phyloP scores from a whole-genome alignment of 2,329 filamentous ascomycete species.

The Mycosphaerelloides madeirae region DNA sequence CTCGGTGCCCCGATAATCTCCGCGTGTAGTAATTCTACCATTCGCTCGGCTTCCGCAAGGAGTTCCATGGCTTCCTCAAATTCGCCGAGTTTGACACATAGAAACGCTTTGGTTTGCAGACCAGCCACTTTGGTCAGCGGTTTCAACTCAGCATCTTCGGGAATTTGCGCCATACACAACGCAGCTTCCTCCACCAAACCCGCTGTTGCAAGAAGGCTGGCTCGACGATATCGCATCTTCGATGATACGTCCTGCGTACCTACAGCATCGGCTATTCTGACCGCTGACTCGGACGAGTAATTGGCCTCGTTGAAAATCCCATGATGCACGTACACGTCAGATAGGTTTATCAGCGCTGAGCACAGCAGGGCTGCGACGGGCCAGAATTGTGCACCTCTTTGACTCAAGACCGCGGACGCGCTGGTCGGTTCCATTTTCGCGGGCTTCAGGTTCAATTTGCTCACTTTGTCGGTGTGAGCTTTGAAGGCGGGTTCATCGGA shows the following conservation, averaged over 20 bases:
- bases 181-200: slow-evolving; percentile 28
- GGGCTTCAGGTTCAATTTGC: slow-evolving; percentile 30
- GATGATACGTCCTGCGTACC: slow-evolving; percentile 14
- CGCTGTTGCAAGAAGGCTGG: slow-evolving; percentile 20
- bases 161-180: slow-evolving; percentile 21
- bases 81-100: slow-evolving; percentile 20
- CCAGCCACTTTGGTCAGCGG: slow-evolving; percentile 16
- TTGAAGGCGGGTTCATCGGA: slow-evolving; percentile 14
- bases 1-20: too few species aligned
- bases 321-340: slow-evolving; percentile 72
- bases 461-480: slow-evolving; percentile 22
- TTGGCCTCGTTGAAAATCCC: slow-evolving; percentile 84
- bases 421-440: slow-evolving; percentile 24
- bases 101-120: slow-evolving; percentile 17
- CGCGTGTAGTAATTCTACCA: background rate
- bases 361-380: slow-evolving; percentile 69
- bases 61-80: slow-evolving; percentile 15
- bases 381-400: slow-evolving; percentile 70
- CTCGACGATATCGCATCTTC: slow-evolving; percentile 19
- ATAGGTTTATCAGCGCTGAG: slow-evolving; percentile 66
- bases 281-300: slow-evolving; percentile 80
- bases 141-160: background rate
- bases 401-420: slow-evolving; percentile 29
- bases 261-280: slow-evolving; percentile 61
- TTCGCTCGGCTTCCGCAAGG: slow-evolving; percentile 18